Percentiles rank a stretch among this genome's conserved stretches.
Conservation (phyloP, 768 basidiomycete species). For the Suillus sp. region DNA sequence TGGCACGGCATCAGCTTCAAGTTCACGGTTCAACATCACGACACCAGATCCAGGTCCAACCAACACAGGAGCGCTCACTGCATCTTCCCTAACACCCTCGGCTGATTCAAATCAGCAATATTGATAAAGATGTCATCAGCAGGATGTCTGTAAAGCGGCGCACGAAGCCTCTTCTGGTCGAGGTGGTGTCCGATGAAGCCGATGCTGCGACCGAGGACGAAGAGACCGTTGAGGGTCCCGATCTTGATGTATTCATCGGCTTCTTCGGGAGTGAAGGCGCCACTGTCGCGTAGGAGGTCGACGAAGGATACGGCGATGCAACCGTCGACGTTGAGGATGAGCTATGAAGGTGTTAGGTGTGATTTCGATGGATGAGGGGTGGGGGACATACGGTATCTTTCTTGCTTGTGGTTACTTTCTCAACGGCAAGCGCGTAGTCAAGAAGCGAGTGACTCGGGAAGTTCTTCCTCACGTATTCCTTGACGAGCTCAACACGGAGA, state of each 20-base stretch:
- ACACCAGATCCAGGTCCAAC: too few species aligned
- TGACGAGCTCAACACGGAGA: slow-evolving; percentile 89
- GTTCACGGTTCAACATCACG: too few species aligned
- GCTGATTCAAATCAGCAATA: slow-evolving; percentile 84
- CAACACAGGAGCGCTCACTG: slow-evolving; percentile 1
- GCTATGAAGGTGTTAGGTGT: slow-evolving; percentile 36
- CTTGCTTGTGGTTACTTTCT: slow-evolving; percentile 97
- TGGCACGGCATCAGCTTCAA: neutral
- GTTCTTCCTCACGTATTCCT: slow-evolving; percentile 93
- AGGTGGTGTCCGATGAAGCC: slow-evolving; percentile 97
- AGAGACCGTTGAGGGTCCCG: slow-evolving; percentile 93
- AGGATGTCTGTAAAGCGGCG: slow-evolving; percentile 92
- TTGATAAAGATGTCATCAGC: slow-evolving; percentile 97
- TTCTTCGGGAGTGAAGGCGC: slow-evolving; percentile 94
- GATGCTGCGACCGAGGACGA: slow-evolving; percentile 96
- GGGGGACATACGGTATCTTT: slow-evolving; percentile 75
- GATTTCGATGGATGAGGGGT: neutral
- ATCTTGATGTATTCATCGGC: slow-evolving; percentile 98
- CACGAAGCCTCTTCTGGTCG: slow-evolving; percentile 94
- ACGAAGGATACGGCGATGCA: slow-evolving; percentile 97
- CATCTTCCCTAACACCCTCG: slow-evolving; percentile 63
- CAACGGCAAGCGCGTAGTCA: slow-evolving; percentile 94
- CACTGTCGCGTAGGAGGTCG: slow-evolving; percentile 87
- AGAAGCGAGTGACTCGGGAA: slow-evolving; percentile 94
- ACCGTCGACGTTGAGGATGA: slow-evolving; percentile 96